Evolutionary conservation across 1,139 yeast species (phyloP).

Genomic region (Sugiyamaella sp.): DNA sequence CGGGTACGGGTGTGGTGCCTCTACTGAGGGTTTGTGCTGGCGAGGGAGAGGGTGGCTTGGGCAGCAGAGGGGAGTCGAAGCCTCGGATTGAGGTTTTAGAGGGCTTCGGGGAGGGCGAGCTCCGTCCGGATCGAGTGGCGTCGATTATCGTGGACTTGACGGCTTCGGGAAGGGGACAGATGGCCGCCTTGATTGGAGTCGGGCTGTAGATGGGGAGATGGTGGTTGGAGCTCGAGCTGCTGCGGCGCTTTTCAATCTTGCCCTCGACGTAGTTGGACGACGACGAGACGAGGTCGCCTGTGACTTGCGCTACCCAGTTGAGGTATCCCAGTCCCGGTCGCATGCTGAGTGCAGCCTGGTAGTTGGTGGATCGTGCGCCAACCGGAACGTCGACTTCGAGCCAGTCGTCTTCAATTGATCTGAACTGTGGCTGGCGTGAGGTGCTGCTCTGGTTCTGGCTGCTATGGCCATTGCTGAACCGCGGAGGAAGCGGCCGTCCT

Average conservation of each 20-base stretch:
- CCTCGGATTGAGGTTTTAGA: conserved; percentile 4
- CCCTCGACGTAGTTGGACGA: conserved; percentile 31
- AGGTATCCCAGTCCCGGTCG: conserved; percentile 25
- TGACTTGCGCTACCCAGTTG: conserved; percentile 31
- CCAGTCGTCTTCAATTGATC: conserved; percentile 38
- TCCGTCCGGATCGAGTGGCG: background rate
- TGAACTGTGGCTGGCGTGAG: conserved; percentile 26
- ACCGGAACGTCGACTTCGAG: conserved; percentile 28
- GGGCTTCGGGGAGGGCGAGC: background rate
- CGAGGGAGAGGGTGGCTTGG: conserved; percentile 2
- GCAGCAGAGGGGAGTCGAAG: conserved; percentile 2
- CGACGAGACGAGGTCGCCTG: conserved; percentile 32
- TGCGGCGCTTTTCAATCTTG: conserved; percentile 19
- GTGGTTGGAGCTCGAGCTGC: background rate
- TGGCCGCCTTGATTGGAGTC: background rate
- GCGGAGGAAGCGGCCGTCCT: conserved; percentile 7
- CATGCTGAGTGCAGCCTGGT: conserved; percentile 22
- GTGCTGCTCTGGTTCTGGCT: no score
- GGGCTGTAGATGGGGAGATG: background rate
- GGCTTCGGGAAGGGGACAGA: background rate
- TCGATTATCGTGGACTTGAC: conserved; percentile 2
- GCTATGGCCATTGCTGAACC: conserved; percentile 28
- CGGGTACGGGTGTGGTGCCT: background rate
- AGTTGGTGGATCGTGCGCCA: conserved; percentile 12
- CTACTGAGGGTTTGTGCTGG: background rate